Evolutionary conservation across 352 stramenopile genomes (phyloP).

Genomic region (Ochromonadaceae sp.): DNA sequence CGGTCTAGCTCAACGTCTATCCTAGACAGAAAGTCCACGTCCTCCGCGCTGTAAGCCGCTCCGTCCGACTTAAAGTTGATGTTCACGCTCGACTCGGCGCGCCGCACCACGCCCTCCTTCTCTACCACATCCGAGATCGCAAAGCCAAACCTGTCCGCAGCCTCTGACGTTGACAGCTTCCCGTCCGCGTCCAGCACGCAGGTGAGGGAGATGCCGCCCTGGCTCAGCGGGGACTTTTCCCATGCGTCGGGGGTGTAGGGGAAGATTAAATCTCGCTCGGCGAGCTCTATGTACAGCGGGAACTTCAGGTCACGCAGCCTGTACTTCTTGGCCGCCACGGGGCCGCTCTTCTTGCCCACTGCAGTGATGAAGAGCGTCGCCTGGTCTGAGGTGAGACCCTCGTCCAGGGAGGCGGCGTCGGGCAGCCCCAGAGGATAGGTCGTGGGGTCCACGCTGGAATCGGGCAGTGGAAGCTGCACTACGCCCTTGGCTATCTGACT

Average conservation of each 20-base stretch:
- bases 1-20: neutral
- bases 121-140: neutral
- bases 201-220: neutral
- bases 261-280: neutral
- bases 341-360: neutral
- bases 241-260: neutral
- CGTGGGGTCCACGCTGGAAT: neutral
- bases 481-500: neutral
- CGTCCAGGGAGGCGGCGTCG: neutral
- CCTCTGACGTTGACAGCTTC: neutral
- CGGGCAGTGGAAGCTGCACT: too few species aligned
- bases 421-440: neutral
- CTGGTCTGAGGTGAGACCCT: neutral
- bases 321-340: neutral
- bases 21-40: neutral
- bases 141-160: neutral
- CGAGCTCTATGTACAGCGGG: neutral
- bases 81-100: neutral
- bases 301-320: neutral
- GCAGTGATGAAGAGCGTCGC: neutral
- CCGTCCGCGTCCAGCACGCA: neutral
- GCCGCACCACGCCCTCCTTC: neutral
- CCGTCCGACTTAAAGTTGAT: neutral
- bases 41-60: neutral
- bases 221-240: neutral